phyloP scores from a whole-genome alignment of 352 stramenopile genomes.

The Phytophthora lateralis region DNA sequence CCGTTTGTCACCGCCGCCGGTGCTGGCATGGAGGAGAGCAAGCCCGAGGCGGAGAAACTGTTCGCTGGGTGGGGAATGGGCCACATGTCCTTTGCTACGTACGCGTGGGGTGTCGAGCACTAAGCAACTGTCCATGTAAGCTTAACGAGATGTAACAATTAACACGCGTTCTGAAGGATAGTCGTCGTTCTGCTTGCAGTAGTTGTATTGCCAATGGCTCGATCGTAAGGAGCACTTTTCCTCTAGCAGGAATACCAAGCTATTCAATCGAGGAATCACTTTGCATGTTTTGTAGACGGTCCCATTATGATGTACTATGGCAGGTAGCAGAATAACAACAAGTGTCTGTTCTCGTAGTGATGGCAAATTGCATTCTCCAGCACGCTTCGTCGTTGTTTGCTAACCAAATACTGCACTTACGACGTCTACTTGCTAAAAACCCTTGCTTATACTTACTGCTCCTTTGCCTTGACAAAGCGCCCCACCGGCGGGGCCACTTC shows the following conservation, averaged over 20 bases:
- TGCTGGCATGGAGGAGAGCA: conserved; percentile 52
- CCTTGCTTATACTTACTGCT: conserved; percentile 36
- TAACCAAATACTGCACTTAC: background rate
- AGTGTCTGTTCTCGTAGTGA: too few relatives aligned
- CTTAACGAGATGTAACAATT: conserved; percentile 5
- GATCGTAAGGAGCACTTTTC: too few relatives aligned
- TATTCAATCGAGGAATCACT: too few relatives aligned
- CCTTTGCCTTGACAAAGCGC: conserved; percentile 58
- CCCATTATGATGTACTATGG: too few relatives aligned
- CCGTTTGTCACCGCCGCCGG: conserved; percentile 57
- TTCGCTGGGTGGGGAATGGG: conserved; percentile 46
- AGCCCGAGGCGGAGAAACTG: conserved; percentile 40
- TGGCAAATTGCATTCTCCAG: too few relatives aligned
- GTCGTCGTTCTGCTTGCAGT: background rate
- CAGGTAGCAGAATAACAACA: too few relatives aligned
- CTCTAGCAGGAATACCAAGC: too few relatives aligned
- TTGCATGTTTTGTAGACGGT: too few relatives aligned
- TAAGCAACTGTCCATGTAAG: conserved; percentile 35
- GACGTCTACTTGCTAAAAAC: background rate
- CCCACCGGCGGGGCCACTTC: conserved; percentile 59
- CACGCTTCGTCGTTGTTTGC: too few relatives aligned
- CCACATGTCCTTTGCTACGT: conserved; percentile 52
- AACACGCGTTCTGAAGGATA: background rate
- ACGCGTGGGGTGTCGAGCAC: conserved; percentile 39
- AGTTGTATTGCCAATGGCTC: too few relatives aligned